Evolutionary conservation across 2,329 filamentous ascomycete species (phyloP).

Genomic region (Cadophora sp.): DNA sequence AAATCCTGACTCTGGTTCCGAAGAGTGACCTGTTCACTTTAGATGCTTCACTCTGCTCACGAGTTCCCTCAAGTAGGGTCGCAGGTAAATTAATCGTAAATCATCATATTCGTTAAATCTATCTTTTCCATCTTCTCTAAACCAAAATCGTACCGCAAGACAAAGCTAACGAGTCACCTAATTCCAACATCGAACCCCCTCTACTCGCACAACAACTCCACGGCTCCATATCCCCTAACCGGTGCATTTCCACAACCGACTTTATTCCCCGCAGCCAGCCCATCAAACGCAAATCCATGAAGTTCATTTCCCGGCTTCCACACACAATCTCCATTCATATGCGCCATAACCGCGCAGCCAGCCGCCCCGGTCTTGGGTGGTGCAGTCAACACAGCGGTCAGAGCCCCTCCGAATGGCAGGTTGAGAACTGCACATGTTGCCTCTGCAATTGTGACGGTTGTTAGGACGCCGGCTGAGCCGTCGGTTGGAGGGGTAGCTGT

Average conservation of each 20-base stretch:
- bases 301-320: background rate
- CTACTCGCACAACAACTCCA: conserved; percentile 9
- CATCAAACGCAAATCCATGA: conserved; percentile 7
- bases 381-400: background rate
- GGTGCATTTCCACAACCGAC: background rate
- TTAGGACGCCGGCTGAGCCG: background rate
- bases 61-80: no score
- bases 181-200: background rate
- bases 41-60: no score
- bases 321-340: background rate
- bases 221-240: background rate
- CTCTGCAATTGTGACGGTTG: background rate
- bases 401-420: background rate
- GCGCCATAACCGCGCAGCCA: background rate
- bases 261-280: conserved; percentile 1
- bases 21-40: no score
- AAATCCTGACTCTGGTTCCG: no score
- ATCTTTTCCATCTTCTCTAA: background rate
- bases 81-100: background rate
- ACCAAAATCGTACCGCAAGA: no score
- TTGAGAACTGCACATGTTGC: conserved; percentile 5
- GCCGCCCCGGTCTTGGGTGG: background rate
- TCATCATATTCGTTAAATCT: background rate
- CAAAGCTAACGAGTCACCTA: background rate
- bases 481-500: background rate